phyloP scores from a whole-genome alignment of 352 stramenopile species.

The Pythium volutum region DNA sequence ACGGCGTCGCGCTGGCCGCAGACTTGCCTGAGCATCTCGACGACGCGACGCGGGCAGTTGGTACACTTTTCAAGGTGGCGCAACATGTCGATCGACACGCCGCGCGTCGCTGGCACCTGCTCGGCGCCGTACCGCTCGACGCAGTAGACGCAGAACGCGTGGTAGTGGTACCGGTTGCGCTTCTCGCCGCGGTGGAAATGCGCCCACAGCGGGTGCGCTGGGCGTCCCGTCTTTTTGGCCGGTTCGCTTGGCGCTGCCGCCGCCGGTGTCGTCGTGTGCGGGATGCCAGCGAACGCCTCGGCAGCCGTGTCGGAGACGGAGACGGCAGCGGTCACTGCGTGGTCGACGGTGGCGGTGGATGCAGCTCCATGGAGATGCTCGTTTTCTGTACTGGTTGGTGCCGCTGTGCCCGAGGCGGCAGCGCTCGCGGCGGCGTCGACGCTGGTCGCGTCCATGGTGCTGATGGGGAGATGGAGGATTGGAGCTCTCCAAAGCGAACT shows the following conservation, averaged over 20 bases:
- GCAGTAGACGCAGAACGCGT: conserved; percentile 81
- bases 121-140: conserved; percentile 49
- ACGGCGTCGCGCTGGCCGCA: conserved; percentile 45
- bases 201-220: conserved; percentile 71
- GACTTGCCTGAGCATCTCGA: conserved; percentile 60
- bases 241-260: neutral
- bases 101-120: conserved; percentile 64
- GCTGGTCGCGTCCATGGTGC: conserved; percentile 8
- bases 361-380: neutral
- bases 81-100: conserved; percentile 80
- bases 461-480: neutral
- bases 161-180: conserved; percentile 84
- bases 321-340: neutral
- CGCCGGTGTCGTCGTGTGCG: conserved; percentile 2
- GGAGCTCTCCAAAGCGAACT: neutral
- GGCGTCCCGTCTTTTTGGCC: conserved; percentile 66
- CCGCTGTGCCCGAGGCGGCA: neutral
- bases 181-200: conserved; percentile 85
- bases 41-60: conserved; percentile 61
- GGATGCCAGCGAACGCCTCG: conserved; percentile 6
- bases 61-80: conserved; percentile 71
- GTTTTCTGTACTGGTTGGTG: neutral
- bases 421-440: conserved; percentile 2
- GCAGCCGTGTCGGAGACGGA: neutral
- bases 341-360: neutral